Base-by-base conservation (phyloP, 257 asterid species). In the Primulina tabacum region DNA sequence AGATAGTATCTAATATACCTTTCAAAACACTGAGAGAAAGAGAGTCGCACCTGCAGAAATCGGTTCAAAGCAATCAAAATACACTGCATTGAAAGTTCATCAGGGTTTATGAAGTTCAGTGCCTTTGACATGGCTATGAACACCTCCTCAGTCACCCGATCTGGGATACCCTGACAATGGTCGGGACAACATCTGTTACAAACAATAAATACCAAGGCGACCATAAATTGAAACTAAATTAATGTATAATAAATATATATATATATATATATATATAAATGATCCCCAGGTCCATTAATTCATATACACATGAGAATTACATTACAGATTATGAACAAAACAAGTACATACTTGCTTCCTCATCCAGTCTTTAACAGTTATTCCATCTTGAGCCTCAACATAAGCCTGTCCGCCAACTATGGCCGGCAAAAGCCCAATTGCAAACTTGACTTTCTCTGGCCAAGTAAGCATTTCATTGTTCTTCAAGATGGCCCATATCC, bases 41-140 rank as follows among this genome's bases (percentile, higher is more conserved):
- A 43, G 53, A 34, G 58, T 5, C 65, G 16, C 59, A 89, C 97
- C 91, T 91, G 99, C 67, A 94, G 87, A 79, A 94, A 94, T 76
- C 97, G 78, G 86, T 94, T 94, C 86, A 91, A 79, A 57, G 99
- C 99, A 64, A 94, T 94, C 82, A 94, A 82, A 73, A 91, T 85
- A 79, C 99, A 91, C 80, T 94, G 96, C 97, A 91, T 89, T 1
- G 99, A 94, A 8, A 94, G 95, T 83, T 94, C 97, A 30, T 91
- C 97, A 0, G 99, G 97, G 77, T 91, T 94, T 73, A 91, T 91
- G 87, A 94, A 94, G 84, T 94, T 91, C 69, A 94, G 88, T 6
- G 97, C 99, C 79, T 94, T 94, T 62, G 97, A 94, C 99, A 94
- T 91, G 86, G 99, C 99, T 66, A 94, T 91, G 82, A 94, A 94